A percentile compares a stretch with the other conserved stretches of the same genome.
These are phyloP conservation scores for Pyrenula aspistea DNA, from an alignment of 495 filamentous ascomycete genomes.

Conservation along the genomic window DNA sequence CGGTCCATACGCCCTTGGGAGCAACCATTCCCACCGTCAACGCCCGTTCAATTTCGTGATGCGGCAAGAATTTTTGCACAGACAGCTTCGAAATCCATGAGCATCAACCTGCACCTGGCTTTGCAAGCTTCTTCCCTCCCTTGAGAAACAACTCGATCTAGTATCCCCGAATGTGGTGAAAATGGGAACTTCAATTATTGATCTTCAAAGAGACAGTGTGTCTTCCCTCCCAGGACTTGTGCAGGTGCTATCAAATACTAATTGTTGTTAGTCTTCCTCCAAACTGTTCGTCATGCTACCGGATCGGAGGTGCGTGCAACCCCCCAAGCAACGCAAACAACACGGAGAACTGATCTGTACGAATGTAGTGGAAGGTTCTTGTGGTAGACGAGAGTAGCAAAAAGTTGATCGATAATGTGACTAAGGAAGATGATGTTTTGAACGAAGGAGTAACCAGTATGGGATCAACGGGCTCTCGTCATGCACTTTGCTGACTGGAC, in stretches of 20 bases:
- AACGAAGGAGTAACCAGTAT: constrained; percentile 90
- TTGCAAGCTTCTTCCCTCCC: neutral
- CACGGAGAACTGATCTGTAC: constrained; percentile 14
- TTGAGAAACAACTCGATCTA: neutral
- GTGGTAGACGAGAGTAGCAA: constrained; percentile 72
- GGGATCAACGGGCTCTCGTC: constrained; percentile 14
- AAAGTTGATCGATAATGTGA: constrained; percentile 73
- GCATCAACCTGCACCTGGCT: neutral
- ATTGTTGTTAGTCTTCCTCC: constrained; percentile 39
- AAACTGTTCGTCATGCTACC: constrained; percentile 44
- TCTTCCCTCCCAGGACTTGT: neutral
- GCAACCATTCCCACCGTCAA: neutral
- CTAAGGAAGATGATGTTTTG: constrained; percentile 90
- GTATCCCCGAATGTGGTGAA: constrained; percentile 9
- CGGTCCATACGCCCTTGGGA: neutral
- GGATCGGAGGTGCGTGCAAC: constrained; percentile 41
- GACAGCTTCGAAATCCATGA: neutral
- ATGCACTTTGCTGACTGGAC: constrained; percentile 18
- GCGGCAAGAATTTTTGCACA: neutral
- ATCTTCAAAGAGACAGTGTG: constrained; percentile 38
- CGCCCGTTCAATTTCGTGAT: neutral
- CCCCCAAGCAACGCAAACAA: constrained; percentile 8
- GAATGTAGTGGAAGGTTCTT: constrained; percentile 81
- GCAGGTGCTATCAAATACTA: neutral
- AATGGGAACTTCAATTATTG: constrained; percentile 39